phyloP scores from a whole-genome alignment of 78 protist species.

The Cavenderia fasciculata region DNA sequence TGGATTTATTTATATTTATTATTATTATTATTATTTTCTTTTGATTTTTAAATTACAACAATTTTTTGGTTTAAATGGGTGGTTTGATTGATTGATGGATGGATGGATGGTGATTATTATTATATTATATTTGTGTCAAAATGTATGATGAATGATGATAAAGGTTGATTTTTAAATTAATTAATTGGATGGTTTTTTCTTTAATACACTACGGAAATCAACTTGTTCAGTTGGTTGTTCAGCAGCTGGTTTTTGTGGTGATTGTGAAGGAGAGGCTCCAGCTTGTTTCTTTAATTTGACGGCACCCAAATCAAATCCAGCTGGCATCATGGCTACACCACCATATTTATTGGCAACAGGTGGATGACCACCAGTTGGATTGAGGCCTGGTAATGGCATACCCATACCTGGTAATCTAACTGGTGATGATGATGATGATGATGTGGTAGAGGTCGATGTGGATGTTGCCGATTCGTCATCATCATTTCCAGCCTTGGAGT shows the following conservation, averaged over 20 bases:
- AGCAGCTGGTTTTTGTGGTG: background rate
- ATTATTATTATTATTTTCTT: no score
- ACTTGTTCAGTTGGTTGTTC: background rate
- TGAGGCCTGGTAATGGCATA: constrained; percentile 20
- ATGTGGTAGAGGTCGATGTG: background rate
- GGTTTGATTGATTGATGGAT: no score
- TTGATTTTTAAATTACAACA: no score
- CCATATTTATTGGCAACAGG: background rate
- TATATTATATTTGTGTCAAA: no score
- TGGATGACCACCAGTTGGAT: background rate
- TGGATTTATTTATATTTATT: no score
- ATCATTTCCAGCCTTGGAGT: background rate
- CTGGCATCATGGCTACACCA: constrained; percentile 18
- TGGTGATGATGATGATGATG: constrained; percentile 20
- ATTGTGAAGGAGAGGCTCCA: background rate
- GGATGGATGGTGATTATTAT: no score
- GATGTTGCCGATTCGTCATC: background rate
- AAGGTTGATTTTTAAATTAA: no score
- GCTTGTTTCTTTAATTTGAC: constrained; percentile 44
- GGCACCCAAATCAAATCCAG: constrained; percentile 5
- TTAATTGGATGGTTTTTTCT: constrained; percentile 1
- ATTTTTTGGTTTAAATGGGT: no score
- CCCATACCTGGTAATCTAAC: background rate
- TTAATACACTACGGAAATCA: constrained; percentile 12
- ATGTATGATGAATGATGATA: no score